Evolutionary conservation across 31 red algal genomes (phyloP), one percentile per base, ranked within the genome.

Genomic region (Odonthalia washingtoniensis): DNA sequence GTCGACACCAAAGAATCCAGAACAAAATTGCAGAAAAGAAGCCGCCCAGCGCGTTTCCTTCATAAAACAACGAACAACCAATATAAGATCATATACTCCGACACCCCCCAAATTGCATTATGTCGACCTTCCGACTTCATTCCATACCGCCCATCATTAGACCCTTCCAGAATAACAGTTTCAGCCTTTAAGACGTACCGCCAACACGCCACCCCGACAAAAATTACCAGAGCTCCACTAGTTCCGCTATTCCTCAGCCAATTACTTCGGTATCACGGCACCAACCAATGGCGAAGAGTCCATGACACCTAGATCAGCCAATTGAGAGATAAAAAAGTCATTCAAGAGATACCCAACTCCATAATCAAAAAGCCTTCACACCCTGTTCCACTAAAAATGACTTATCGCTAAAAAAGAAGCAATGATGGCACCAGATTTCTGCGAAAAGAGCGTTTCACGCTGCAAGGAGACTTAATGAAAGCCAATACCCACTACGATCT

Each of bases 381-480:
- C 1, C 74, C 46, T 5, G 57, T 81, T 35, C 53, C 53, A 27
- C 45, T 81, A 4, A 81, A 35, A 40, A 84, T 84, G 80, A 84
- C 80, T 5, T 45, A 84, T 36, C 12, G 70, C 67, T 12, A 3
- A 52, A 9, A 69, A 72, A 31, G 0, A 28, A 3, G 30, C 27
- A 24, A 40, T 36, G 9, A 2, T 14, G 2, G n/a, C n/a, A n/a
- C n/a, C n/a, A 41, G 44, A 44, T 16, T 45, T 21, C 63, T 17
- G 24, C 33, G 37, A 0, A 45, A 84, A 24, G 62, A 60, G 16
- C 49, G 83, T 37, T 87, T 24, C 26, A 24, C 83, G 2, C 12
- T 87, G n/a, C 27, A 45, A 75, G 83, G 70, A 3, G 83, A 87
- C n/a, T 41, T 12, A 60, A 77, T 87, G 83, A 74, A 35, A 18